Base-by-base conservation (phyloP, 768 basidiomycete genomes). In the Filobasidium floriforme region DNA sequence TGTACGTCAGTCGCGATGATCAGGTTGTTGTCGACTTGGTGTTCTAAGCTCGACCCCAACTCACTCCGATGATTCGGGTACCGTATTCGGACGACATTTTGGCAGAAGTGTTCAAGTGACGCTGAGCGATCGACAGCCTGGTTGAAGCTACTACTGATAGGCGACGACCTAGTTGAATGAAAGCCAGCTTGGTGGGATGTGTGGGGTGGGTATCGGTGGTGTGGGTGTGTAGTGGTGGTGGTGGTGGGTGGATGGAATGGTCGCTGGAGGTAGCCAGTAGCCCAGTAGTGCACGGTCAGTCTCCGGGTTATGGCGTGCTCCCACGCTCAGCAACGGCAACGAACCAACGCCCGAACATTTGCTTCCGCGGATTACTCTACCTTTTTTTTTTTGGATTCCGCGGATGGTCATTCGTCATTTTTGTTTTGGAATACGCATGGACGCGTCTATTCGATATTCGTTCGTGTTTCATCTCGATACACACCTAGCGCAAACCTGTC, bases 41-140 rank as follows among this genome's bases (percentile, higher is more conserved):
- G 46, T 49, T 49, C 46, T 49, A 49, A 5, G 12, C 14, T 49
- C 5, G 18, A 49, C 18, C 46, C 3, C 3, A 14, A 49, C 73
- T 66, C 52, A 74, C 73, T 41, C 73, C 73, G 61, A 74, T 69
- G 69, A 72, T 68, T 55, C 73, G 61, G 49, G 73, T 73, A 55
- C 66, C 66, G 66, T 73, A 73, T 43, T 70, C 72, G n/a, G 59
- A 41, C 55, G 26, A 24, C 22, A 57, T 57, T 24, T 57, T 57
- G 2, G 6, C 26, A 32, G 54, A 24, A 24, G 54, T 24, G 54
- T 28, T 57, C 26, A 57, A 28, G 26, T 57, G 54, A 57, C 54
- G 54, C 24, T 57, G 54, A 26, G 26, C 54, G 54, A 57, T 26
- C 5, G 54, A 57, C 26, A 57, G 54, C 29, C 54, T 57, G 54